Conservation (phyloP, 2,329 filamentous ascomycete genomes). For the Mycogone perniciosa region DNA sequence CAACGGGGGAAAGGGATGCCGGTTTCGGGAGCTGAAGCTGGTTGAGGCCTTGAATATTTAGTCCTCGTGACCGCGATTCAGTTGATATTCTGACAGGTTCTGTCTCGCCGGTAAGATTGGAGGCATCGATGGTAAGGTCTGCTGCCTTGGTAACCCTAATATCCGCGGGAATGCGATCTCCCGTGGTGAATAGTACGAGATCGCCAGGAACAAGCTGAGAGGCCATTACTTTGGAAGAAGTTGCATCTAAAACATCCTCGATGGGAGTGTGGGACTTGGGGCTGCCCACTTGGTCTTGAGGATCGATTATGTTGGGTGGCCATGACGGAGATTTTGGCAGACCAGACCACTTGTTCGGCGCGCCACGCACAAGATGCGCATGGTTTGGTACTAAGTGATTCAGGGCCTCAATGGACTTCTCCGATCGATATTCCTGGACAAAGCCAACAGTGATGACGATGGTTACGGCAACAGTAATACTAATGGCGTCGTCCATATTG, state of each 20-base stretch:
- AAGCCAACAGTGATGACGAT: slow-evolving; percentile 97
- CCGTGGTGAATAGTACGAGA: slow-evolving; percentile 87
- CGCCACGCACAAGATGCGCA: slow-evolving; percentile 80
- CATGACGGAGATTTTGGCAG: slow-evolving; percentile 36
- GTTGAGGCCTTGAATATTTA: slow-evolving; percentile 23
- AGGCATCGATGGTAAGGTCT: slow-evolving; percentile 91
- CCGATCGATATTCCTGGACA: slow-evolving; percentile 93
- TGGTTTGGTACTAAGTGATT: slow-evolving; percentile 92
- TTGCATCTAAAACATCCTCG: slow-evolving; percentile 59
- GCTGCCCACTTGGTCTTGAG: slow-evolving; percentile 36
- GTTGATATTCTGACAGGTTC: slow-evolving; percentile 79
- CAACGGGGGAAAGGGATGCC: slow-evolving; percentile 37
- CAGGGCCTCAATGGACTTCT: slow-evolving; percentile 93
- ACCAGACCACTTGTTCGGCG: slow-evolving; percentile 29
- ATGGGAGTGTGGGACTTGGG: slow-evolving; percentile 52
- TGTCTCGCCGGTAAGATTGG: slow-evolving; percentile 94
- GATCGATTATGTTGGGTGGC: slow-evolving; percentile 40
- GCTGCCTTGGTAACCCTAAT: slow-evolving; percentile 87
- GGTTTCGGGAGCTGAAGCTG: slow-evolving; percentile 26
- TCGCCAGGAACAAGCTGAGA: slow-evolving; percentile 86
- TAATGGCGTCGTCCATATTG: slow-evolving; percentile 90
- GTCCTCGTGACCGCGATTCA: slow-evolving; percentile 42
- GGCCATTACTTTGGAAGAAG: slow-evolving; percentile 80
- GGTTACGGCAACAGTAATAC: slow-evolving; percentile 90
- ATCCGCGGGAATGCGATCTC: slow-evolving; percentile 93